These are phyloP conservation scores for Crithidia thermophila DNA, from an alignment of 208 protist species.

Conservation along the genomic window DNA sequence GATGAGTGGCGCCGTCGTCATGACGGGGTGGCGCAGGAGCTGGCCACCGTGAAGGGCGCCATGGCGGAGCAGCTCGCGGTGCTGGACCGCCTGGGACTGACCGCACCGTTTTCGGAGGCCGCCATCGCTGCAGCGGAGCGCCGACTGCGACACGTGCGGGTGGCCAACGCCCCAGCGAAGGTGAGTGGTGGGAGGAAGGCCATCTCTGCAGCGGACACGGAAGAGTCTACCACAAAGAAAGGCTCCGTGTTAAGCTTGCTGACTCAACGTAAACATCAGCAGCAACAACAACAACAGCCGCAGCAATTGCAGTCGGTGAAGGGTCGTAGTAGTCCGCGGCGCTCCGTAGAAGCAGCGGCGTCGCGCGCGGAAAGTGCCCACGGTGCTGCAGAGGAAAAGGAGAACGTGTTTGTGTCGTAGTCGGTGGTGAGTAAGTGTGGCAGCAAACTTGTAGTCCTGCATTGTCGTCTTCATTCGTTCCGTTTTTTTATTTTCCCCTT, in stretches of 20 bases:
- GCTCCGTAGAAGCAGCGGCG: no score
- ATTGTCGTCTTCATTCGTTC: neutral
- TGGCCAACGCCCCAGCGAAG: constrained; percentile 1
- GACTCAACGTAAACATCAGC: constrained; percentile 4
- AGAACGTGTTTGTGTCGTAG: neutral
- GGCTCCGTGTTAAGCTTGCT: constrained; percentile 1
- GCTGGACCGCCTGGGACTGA: constrained; percentile 63
- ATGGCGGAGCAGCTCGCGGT: constrained; percentile 65
- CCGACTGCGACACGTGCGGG: constrained; percentile 24
- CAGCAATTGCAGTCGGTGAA: no score
- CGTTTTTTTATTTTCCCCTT: neutral
- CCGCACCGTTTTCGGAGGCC: constrained; percentile 47
- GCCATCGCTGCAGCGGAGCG: constrained; percentile 18
- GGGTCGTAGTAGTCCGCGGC: no score
- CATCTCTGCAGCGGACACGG: no score
- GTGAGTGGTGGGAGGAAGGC: constrained; percentile 4
- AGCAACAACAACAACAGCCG: constrained; percentile 8
- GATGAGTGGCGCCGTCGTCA: constrained; percentile 31
- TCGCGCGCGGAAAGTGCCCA: neutral
- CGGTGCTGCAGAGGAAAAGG: neutral
- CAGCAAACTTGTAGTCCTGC: no score
- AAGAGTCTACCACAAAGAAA: no score
- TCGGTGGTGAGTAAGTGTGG: neutral
- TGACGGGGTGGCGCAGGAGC: constrained; percentile 41
- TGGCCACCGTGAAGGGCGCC: constrained; percentile 45